Percentiles rank a stretch among this genome's conserved stretches.
These are phyloP conservation scores for Parastagonospora nodorum DNA, from an alignment of 2,329 filamentous ascomycete species.

Conservation along the genomic window DNA sequence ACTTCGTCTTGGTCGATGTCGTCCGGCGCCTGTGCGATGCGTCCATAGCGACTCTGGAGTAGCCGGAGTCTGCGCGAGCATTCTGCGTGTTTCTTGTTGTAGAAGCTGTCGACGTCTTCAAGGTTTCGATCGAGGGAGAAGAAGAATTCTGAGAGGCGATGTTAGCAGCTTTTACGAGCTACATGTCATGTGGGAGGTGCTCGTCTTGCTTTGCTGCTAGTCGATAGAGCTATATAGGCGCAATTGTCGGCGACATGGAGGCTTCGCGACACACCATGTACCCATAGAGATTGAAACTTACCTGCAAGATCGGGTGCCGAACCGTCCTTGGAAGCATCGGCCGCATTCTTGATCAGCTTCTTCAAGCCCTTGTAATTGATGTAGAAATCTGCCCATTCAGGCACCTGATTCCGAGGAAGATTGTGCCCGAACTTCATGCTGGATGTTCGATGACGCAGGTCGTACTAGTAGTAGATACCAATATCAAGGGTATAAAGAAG, in stretches of 20 bases:
- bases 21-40: conserved; percentile 69
- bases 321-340: conserved; percentile 68
- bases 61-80: conserved; percentile 82
- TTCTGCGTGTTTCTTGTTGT: conserved; percentile 93
- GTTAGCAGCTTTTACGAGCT: conserved; percentile 9
- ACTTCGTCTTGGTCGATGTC: conserved; percentile 85
- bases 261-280: not conserved
- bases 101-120: conserved; percentile 94
- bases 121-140: conserved; percentile 95
- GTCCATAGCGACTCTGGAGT: conserved; percentile 85
- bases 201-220: not conserved
- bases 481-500: not conserved
- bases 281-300: conserved; percentile 54
- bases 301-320: conserved; percentile 87
- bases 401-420: conserved; percentile 80
- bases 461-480: not conserved
- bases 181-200: not conserved
- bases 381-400: conserved; percentile 82
- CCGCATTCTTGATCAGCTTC: conserved; percentile 87
- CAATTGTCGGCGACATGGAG: too few relatives aligned
- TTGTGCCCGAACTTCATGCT: conserved; percentile 58
- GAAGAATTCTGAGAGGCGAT: conserved; percentile 76
- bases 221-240: not conserved
- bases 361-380: conserved; percentile 93
- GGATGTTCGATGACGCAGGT: conserved; percentile 1